A percentile compares a stretch with the other conserved stretches of the same genome.
Evolutionary conservation across 2,329 filamentous ascomycete genomes (phyloP).

Genomic region (Alternaria consortialis): DNA sequence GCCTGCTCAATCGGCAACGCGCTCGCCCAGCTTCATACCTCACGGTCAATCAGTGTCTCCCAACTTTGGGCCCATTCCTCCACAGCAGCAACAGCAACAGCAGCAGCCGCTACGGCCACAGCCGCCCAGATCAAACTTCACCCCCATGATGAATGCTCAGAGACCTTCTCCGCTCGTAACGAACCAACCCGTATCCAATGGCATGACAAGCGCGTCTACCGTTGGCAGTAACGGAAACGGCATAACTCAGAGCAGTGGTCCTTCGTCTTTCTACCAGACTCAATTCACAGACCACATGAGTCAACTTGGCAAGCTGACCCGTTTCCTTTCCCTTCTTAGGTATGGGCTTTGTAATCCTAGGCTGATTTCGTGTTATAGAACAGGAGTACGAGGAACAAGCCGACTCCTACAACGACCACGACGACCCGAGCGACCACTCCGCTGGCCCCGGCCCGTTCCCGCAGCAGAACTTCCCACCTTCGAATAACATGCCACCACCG

Average conservation of each 20-base stretch:
- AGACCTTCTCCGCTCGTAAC: constrained; percentile 49
- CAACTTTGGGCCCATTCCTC: constrained; percentile 63
- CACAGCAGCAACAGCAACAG: constrained; percentile 51
- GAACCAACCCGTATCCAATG: constrained; percentile 48
- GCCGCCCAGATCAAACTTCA: constrained; percentile 59
- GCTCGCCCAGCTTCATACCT: constrained; percentile 69
- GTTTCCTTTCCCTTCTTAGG: constrained; percentile 56
- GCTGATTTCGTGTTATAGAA: constrained; percentile 78
- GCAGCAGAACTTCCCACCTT: constrained; percentile 61
- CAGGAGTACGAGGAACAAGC: constrained; percentile 94
- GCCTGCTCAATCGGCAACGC: constrained; percentile 65
- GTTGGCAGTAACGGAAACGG: constrained; percentile 48
- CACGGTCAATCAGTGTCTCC: constrained; percentile 68
- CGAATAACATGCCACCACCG: constrained; percentile 51
- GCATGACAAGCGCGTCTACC: constrained; percentile 48
- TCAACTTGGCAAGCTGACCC: constrained; percentile 86
- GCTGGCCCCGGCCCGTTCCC: constrained; percentile 74
- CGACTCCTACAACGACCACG: constrained; percentile 82
- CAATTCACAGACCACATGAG: constrained; percentile 95
- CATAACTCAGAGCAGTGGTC: constrained; percentile 50
- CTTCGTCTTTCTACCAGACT: constrained; percentile 76
- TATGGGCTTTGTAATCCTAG: constrained; percentile 72
- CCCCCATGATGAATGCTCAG: constrained; percentile 54
- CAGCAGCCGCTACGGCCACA: constrained; percentile 54
- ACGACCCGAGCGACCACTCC: constrained; percentile 71